Base-by-base conservation (phyloP, 2,329 filamentous ascomycete genomes). In the Ciborinia camelliae region DNA sequence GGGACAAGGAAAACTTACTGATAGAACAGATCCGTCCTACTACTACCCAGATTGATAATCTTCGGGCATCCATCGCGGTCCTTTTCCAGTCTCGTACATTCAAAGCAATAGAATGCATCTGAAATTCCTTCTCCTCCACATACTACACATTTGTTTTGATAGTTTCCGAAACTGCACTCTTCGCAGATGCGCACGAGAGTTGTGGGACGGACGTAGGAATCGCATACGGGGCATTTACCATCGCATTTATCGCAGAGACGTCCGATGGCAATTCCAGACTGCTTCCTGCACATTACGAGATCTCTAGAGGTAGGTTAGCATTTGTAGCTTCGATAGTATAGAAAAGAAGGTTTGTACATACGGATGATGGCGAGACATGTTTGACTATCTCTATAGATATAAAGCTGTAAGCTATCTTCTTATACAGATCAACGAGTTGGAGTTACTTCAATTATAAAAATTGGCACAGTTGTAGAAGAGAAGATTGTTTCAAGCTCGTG, bases 241-340 rank as follows among this genome's bases (percentile, higher is more conserved):
- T 99, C 95, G 83, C 95, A 99, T 81, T 99, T 99, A 82, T 99
- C 95, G 85, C 95, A 99, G 76, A 99, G 91, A 65, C 95, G 93
- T 77, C 95, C 95, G 85, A 99, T 97, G 74, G 93, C 91, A 77
- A 98, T 97, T 80, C 95, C 95, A 67, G 94, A 84, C 78, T 97
- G 94, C 82, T 99, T 99, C 82, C 94, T 93, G 86, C 95, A 99
- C 94, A 98, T 98, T 74, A 99, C 95, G 72, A 99, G 89, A 83
- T 99, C 95, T 79, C 89, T 91, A 75, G 23, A 63, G 52, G 58
- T 41, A 32, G 23, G 37, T 66, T 64, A 62, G 53, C 18, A 59
- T 63, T 61, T 68, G 57, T 32, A 32, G 15, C 32, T 26, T 37
- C 15, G 63, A 58, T 26, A 57, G 47, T 15, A 51, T 26, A 57